These are phyloP conservation scores for Waltergamsia citrina DNA, from an alignment of 2,329 filamentous ascomycete species.

Conservation along the genomic window DNA sequence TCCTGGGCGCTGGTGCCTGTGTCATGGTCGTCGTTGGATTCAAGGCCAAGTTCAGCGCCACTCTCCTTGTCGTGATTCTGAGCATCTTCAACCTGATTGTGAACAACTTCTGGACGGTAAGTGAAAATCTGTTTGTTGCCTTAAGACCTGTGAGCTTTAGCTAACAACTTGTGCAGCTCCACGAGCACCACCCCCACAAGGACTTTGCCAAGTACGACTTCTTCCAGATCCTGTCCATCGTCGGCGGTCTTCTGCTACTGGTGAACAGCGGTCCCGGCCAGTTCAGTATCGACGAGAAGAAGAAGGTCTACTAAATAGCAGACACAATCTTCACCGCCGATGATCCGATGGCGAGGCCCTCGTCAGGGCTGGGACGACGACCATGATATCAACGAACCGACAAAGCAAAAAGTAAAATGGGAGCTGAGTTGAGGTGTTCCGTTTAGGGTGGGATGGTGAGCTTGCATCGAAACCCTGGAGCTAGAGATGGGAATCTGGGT, in stretches of 20 bases:
- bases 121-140: constrained; percentile 21
- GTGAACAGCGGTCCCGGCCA: constrained; percentile 98
- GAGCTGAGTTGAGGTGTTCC: no score
- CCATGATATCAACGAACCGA: neutral
- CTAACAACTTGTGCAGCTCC: constrained; percentile 51
- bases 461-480: no score
- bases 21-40: constrained; percentile 99
- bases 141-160: neutral
- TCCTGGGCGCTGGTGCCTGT: constrained; percentile 81
- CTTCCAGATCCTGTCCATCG: constrained; percentile 98
- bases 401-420: no score
- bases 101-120: constrained; percentile 99
- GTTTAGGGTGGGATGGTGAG: no score
- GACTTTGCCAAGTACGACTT: constrained; percentile 99
- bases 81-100: constrained; percentile 95
- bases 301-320: constrained; percentile 83
- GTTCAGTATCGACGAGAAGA: constrained; percentile 99
- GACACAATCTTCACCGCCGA: neutral
- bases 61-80: constrained; percentile 87
- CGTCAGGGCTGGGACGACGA: constrained; percentile 1
- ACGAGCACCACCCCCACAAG: constrained; percentile 97
- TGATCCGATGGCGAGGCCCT: no score
- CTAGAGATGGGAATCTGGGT: no score
- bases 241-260: constrained; percentile 88
- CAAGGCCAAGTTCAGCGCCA: constrained; percentile 98